Percentiles rank a stretch among this genome's conserved stretches.
Conservation (phyloP, 768 basidiomycete species). For the Mycena chlorophos region DNA sequence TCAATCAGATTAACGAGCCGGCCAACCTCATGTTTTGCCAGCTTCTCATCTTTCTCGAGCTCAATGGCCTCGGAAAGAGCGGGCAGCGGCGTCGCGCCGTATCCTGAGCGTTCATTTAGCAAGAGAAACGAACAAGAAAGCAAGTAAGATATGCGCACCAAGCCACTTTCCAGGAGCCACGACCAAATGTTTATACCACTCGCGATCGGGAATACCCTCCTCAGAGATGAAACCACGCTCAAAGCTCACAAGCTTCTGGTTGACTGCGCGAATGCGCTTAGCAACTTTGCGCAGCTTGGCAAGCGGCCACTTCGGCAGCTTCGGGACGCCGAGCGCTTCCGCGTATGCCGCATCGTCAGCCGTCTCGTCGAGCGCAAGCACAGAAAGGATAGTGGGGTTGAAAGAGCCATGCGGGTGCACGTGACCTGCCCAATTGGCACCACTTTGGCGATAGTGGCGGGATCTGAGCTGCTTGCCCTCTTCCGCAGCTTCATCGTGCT, state of each 20-base stretch:
- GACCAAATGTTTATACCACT: conserved; percentile 85
- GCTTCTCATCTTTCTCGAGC: conserved; percentile 61
- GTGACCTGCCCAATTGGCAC: too few species aligned
- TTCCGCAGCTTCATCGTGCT: background rate
- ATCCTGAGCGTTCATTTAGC: conserved; percentile 45
- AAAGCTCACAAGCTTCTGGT: conserved; percentile 67
- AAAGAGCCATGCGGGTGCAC: background rate
- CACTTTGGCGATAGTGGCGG: too few species aligned
- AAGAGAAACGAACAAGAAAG: background rate
- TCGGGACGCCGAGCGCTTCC: too few species aligned
- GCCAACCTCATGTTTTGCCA: conserved; percentile 60
- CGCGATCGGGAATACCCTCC: conserved; percentile 73
- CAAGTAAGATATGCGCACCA: conserved; percentile 46
- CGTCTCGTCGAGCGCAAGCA: background rate
- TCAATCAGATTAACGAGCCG: conserved; percentile 58
- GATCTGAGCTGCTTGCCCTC: too few species aligned
- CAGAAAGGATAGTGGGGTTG: background rate
- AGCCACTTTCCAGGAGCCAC: conserved; percentile 88
- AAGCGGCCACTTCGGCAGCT: conserved; percentile 29
- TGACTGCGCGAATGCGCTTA: conserved; percentile 57
- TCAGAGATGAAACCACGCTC: conserved; percentile 81
- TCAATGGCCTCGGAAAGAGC: conserved; percentile 76
- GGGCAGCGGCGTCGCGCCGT: conserved; percentile 84
- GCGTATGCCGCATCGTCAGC: background rate
- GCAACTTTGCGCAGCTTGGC: conserved; percentile 55